Evolutionary conservation across 2,329 filamentous ascomycete species (phyloP).

Genomic region (Biscogniauxia mediterranea): DNA sequence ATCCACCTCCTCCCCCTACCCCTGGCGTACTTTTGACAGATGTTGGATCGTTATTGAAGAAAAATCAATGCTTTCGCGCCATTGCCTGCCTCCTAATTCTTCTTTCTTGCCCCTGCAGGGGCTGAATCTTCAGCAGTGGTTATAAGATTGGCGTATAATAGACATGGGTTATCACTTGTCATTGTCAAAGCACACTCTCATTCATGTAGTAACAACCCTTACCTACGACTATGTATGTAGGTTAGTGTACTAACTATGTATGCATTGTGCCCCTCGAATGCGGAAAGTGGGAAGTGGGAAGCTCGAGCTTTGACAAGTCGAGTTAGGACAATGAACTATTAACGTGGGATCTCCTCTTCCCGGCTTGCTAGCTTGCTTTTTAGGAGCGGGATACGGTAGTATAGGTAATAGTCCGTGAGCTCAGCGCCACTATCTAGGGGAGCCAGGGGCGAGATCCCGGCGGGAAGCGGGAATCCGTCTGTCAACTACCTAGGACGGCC

Average conservation of each 20-base stretch:
- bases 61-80: conserved; percentile 13
- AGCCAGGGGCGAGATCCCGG: background rate
- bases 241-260: no score
- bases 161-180: background rate
- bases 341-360: background rate
- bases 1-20: background rate
- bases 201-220: background rate
- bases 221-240: background rate
- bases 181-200: background rate
- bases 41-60: background rate
- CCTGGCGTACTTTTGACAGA: background rate
- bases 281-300: conserved; percentile 2
- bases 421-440: background rate
- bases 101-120: background rate
- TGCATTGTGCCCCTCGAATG: background rate
- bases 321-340: background rate
- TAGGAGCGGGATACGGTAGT: background rate
- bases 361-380: background rate
- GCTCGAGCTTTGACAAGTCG: background rate
- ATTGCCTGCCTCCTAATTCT: conserved; percentile 5
- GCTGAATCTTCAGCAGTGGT: conserved; percentile 5
- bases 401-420: background rate
- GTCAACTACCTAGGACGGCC: background rate
- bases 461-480: conserved; percentile 5
- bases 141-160: conserved; percentile 1